Evolutionary conservation across 805 yeast genomes (phyloP), one percentile per base, ranked within the genome.

Genomic region (Sugiyamaella smithiae): DNA sequence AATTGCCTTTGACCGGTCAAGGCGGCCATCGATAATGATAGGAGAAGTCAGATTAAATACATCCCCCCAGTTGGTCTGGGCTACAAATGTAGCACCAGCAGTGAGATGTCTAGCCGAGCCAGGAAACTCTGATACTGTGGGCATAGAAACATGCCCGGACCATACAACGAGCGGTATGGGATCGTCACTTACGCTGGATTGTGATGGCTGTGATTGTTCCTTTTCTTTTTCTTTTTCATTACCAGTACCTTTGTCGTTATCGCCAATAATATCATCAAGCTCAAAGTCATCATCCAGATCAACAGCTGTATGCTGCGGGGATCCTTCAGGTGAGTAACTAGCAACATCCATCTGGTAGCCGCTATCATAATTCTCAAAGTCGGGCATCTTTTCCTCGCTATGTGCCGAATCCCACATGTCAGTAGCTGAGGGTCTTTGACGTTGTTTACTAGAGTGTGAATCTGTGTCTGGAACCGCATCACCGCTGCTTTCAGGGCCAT

Each of bases 11-110:
- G 54, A 48, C 3, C 69, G 59, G 57, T 78, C 81, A 40, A 88
- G 69, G 48, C 88, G 71, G 2, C 95, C 95, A 51, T 79, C 82
- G 40, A 86, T 66, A 25, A 68, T 67, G 55, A 81, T 35, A n/a
- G 61, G 56, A n/a, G 46, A 43, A 11, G 40, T 40, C 14, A 53
- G 20, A 46, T 55, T 53, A n/a, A 61, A 31, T 7, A 54, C 40
- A 4, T 53, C 46, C n/a, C 48, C 45, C 68, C 67, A 64, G 17
- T 48, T 25, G 22, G 40, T 45, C 9, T 26, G 26, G 11, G 55
- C 51, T 16, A 45, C 44, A 40, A 54, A 28, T 67, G 63, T 51
- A 42, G 31, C 59, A 58, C 70, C 51, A 11, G 60, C 54, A 6
- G 50, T 47, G 24, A 75, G 59, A 45, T 70, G 69, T 40, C 67